phyloP scores from a whole-genome alignment of 2,329 filamentous ascomycete species.

The Phialocephala subalpina region DNA sequence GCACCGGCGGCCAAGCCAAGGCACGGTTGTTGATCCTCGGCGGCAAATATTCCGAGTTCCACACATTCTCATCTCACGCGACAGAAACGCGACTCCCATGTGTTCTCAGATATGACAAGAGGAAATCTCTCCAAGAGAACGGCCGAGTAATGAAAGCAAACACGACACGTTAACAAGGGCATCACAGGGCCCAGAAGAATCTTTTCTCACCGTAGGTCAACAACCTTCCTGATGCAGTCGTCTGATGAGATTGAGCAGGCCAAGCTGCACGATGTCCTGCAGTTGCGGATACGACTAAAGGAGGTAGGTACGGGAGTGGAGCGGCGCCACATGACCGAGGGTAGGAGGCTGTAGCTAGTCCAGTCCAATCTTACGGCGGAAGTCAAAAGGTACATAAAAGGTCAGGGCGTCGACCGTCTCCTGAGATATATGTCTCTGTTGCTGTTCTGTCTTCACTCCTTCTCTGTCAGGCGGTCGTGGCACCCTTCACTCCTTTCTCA shows the following conservation, averaged over 20 bases:
- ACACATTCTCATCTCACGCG: slow-evolving; percentile 15
- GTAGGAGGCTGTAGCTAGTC: slow-evolving; percentile 14
- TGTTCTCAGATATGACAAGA: background rate
- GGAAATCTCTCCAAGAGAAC: background rate
- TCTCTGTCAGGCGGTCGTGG: slow-evolving; percentile 17
- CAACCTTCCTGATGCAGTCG: slow-evolving; percentile 18
- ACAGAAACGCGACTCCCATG: slow-evolving; percentile 6
- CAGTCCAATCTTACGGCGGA: slow-evolving; percentile 12
- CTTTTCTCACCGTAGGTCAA: background rate
- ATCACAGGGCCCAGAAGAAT: slow-evolving; percentile 17
- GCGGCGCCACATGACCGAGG: slow-evolving; percentile 17
- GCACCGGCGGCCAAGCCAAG: background rate
- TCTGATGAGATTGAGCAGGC: slow-evolving; percentile 18
- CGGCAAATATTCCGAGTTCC: slow-evolving; percentile 18
- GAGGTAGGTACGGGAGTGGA: background rate
- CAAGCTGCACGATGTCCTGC: background rate
- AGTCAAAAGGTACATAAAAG: slow-evolving; percentile 23
- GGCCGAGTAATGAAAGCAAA: background rate
- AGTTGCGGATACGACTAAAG: background rate
- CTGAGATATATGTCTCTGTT: slow-evolving; percentile 17
- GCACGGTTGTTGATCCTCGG: slow-evolving; percentile 13
- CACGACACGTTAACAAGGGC: slow-evolving; percentile 11
- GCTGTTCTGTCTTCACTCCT: slow-evolving; percentile 2
- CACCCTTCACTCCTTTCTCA: background rate
- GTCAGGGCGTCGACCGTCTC: slow-evolving; percentile 11